Evolutionary conservation across 257 asterid species (phyloP), one percentile per base, ranked within the genome.

Genomic region (Solanum pennellii): DNA sequence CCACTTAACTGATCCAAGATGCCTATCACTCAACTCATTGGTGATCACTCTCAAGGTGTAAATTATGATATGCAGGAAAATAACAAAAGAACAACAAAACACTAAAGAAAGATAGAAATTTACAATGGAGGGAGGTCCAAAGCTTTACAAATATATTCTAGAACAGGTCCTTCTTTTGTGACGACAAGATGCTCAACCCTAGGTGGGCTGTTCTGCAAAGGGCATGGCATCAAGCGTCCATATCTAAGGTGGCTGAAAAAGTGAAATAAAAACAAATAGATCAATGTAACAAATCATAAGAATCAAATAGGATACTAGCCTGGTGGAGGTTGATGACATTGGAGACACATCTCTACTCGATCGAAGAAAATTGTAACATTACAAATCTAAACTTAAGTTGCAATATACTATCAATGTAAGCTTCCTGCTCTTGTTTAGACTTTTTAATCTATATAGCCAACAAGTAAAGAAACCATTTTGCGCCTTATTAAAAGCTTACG

Each of bases 131-230:
- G 98, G 86, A 97, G 95, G 88, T 94, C 88, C 91, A 95, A 92
- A 85, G 95, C 86, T 29, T 91, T 89, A 87, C 94, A 66, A 33
- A 97, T 93, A 91, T 86, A 93, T 80, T 94, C 97, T 47, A 93
- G 92, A 88, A 93, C 98, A 83, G 98, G 96, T 39, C 98, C 98
- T 87, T 95, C 98, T 89, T 93, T 93, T 71, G 86, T 86, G 86
- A 94, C 98, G 71, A 92, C 98, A 62, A 95, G 88, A 90, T 97
- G 99, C 86, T 97, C 98, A 82, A 97, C 98, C 90, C 99, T 93
- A 31, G 98, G 98, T 74, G 95, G 94, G 86, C 94, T 92, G 88
- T 92, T 95, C 85, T 94, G 89, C 14, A 92, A 80, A 25, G 98
- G 99, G 90, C 98, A 95, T 75, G 99, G 99, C 83, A 96, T 94